These are phyloP conservation scores for Teunomyces kruisii DNA, from an alignment of 805 yeast species.

Conservation along the genomic window DNA sequence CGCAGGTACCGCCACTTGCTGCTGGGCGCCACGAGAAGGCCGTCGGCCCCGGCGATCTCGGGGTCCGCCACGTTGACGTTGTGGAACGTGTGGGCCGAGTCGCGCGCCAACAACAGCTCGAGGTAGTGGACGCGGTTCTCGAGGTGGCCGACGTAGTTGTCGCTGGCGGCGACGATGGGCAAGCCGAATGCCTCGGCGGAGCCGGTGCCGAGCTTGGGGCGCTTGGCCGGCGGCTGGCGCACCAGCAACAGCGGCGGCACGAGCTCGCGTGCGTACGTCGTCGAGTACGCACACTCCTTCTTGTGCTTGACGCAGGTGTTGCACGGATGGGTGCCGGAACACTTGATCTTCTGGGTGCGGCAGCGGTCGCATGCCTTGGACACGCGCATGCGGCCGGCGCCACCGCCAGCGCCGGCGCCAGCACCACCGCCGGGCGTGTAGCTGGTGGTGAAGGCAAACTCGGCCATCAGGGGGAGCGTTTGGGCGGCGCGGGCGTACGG, in stretches of 20 bases:
- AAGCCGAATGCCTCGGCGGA: slow-evolving; percentile 16
- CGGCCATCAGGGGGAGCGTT: neutral
- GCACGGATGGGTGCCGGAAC: slow-evolving; percentile 56
- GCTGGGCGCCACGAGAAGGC: slow-evolving; percentile 23
- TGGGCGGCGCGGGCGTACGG: neutral
- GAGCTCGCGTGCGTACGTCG: slow-evolving; percentile 4
- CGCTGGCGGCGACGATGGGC: slow-evolving; percentile 15
- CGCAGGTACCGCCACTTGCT: slow-evolving; percentile 50
- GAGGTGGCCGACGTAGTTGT: slow-evolving; percentile 31
- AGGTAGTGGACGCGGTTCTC: slow-evolving; percentile 43
- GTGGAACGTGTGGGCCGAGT: slow-evolving; percentile 13
- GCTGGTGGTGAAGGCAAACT: neutral
- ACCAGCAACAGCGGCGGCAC: neutral
- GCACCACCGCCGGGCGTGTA: neutral
- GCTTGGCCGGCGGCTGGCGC: neutral
- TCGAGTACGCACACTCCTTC: slow-evolving; percentile 30
- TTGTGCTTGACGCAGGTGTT: slow-evolving; percentile 41
- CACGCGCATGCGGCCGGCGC: slow-evolving; percentile 36
- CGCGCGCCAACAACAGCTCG: slow-evolving; percentile 28
- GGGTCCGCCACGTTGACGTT: slow-evolving; percentile 16
- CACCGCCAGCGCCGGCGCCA: neutral
- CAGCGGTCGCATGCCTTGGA: slow-evolving; percentile 58
- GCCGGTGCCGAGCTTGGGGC: neutral
- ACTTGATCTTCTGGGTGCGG: slow-evolving; percentile 54
- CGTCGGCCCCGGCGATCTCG: slow-evolving; percentile 16